These are phyloP conservation scores for Oryza nivara DNA, from an alignment of 176 grass and related monocot genomes.

Conservation along the genomic window DNA sequence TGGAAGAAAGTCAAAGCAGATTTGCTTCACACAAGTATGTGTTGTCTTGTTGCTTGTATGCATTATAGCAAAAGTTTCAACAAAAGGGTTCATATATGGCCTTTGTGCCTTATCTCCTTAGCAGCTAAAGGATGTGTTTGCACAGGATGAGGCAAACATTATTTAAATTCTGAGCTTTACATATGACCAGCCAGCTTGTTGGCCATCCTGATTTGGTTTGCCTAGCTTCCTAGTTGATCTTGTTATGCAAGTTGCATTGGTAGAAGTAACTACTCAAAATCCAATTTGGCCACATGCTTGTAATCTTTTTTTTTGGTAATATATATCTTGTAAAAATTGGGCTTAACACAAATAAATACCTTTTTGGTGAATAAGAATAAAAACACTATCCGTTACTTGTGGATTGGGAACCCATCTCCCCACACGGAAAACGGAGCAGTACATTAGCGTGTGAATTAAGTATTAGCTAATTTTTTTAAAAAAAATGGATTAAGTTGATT, in stretches of 20 bases:
- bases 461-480: too few relatives aligned
- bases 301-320: neutral
- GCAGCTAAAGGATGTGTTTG: conserved; percentile 40
- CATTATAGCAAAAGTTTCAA: conserved; percentile 31
- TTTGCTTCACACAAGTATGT: conserved; percentile 37
- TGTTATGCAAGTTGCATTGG: neutral
- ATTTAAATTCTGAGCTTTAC: conserved; percentile 39
- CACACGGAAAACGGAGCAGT: too few relatives aligned
- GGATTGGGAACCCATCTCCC: too few relatives aligned
- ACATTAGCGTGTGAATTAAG: too few relatives aligned
- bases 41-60: conserved; percentile 43
- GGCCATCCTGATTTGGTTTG: conserved; percentile 33
- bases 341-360: neutral
- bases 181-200: conserved; percentile 37
- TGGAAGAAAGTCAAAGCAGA: conserved; percentile 42
- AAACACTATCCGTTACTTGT: neutral
- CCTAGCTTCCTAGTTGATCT: conserved; percentile 1
- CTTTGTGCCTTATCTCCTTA: conserved; percentile 53
- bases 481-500: too few relatives aligned
- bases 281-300: neutral
- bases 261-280: neutral
- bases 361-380: neutral
- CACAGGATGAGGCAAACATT: conserved; percentile 32
- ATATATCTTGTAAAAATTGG: neutral
- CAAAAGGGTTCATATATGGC: conserved; percentile 38